phyloP scores from a whole-genome alignment of 2,329 filamentous ascomycete species.

The Aspergillus sp. region DNA sequence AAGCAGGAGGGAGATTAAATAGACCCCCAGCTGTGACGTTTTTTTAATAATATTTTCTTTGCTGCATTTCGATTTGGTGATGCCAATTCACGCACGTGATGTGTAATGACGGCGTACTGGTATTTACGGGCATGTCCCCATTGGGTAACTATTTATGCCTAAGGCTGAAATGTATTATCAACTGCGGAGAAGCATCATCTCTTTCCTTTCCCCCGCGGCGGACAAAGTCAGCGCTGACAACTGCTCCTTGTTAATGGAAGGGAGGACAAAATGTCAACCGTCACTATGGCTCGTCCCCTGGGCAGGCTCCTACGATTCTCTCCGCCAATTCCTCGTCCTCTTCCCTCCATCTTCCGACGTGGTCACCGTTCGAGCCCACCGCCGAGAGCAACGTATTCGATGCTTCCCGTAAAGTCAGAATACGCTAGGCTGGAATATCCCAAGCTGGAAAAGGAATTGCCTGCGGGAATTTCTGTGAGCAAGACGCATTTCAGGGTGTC shows the following conservation, averaged over 20 bases:
- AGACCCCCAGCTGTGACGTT: neutral
- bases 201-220: neutral
- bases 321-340: neutral
- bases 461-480: constrained; percentile 1
- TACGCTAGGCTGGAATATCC: neutral
- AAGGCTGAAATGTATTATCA: neutral
- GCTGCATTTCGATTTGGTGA: too few relatives aligned
- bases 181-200: neutral
- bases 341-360: neutral
- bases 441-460: neutral
- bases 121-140: neutral
- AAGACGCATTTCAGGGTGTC: constrained; percentile 1
- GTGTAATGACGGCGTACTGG: neutral
- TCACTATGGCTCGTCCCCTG: neutral
- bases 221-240: neutral
- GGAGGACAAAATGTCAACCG: neutral
- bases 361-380: neutral
- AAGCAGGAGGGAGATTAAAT: neutral
- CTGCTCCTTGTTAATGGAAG: neutral
- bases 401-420: neutral
- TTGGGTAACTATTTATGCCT: neutral
- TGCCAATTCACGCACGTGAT: too few relatives aligned
- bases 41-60: neutral
- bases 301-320: neutral
- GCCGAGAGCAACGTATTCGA: neutral